Conservation (phyloP, 805 yeast species). For the Priceomyces melissophilus region DNA sequence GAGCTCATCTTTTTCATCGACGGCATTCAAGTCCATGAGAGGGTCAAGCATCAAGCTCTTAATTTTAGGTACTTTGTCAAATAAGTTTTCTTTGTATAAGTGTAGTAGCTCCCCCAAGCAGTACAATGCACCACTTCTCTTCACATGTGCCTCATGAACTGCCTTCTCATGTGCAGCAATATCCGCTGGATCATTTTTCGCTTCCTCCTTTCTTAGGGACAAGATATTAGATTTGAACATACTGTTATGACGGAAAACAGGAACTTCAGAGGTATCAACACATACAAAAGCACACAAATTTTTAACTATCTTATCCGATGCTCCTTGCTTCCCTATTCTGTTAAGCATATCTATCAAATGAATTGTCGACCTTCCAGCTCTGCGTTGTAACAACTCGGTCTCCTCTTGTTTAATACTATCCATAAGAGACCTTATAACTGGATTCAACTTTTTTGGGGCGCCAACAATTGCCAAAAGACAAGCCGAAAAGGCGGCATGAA, state of each 20-base stretch:
- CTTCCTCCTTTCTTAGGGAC: conserved; percentile 78
- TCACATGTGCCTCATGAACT: conserved; percentile 70
- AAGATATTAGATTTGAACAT: conserved; percentile 53
- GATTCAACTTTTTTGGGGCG: conserved; percentile 85
- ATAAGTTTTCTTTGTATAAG: conserved; percentile 51
- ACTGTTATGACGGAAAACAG: conserved; percentile 75
- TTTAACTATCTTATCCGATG: conserved; percentile 84
- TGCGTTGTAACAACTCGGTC: conserved; percentile 57
- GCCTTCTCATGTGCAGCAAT: conserved; percentile 58
- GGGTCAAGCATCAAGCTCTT: conserved; percentile 65
- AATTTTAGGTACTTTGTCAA: conserved; percentile 64
- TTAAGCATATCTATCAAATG: conserved; percentile 59
- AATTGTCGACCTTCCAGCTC: conserved; percentile 70
- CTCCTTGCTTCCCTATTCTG: conserved; percentile 56
- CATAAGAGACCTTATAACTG: conserved; percentile 86
- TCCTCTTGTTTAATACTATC: conserved; percentile 83
- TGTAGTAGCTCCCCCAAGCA: conserved; percentile 61
- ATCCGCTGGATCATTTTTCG: conserved; percentile 58
- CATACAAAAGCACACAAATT: conserved; percentile 90
- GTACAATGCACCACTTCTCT: conserved; percentile 78
- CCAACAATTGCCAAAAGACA: conserved; percentile 61
- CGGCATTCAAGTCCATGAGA: conserved; percentile 36
- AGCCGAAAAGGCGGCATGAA: conserved; percentile 74
- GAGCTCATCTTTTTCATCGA: conserved; percentile 35
- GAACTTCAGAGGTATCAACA: conserved; percentile 94